Evolutionary conservation across 805 yeast species (phyloP).

Genomic region (Yarrowia keelungensis): DNA sequence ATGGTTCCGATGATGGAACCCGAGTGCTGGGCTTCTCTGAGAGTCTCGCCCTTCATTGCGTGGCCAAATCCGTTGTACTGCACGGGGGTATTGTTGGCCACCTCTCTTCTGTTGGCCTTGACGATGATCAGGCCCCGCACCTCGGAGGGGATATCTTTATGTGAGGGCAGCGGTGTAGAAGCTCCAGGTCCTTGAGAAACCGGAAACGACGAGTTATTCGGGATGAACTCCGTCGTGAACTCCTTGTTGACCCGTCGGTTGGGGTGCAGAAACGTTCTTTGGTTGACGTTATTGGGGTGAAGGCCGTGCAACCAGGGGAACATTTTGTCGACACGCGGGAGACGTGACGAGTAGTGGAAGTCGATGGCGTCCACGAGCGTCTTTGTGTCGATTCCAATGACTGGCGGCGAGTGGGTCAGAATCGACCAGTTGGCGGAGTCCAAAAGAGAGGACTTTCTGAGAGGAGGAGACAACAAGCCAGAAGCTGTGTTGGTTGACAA

Average conservation of each 20-base stretch:
- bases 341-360: conserved; percentile 47
- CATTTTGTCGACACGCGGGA: conserved; percentile 71
- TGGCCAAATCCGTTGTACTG: conserved; percentile 38
- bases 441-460: conserved; percentile 5
- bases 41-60: conserved; percentile 24
- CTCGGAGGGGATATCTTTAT: conserved; percentile 40
- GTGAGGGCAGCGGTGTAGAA: conserved; percentile 42
- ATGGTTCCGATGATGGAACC: conserved; percentile 46
- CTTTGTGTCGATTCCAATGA: conserved; percentile 17
- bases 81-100: conserved; percentile 5
- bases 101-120: conserved; percentile 41
- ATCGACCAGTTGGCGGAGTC: conserved; percentile 37
- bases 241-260: conserved; percentile 44
- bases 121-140: conserved; percentile 46
- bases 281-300: conserved; percentile 62
- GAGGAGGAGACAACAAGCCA: conserved; percentile 4
- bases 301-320: conserved; percentile 94
- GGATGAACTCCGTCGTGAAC: conserved; percentile 46
- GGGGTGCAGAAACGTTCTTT: conserved; percentile 55
- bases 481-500: background rate
- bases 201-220: conserved; percentile 42
- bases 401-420: conserved; percentile 23
- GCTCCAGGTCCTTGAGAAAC: conserved; percentile 44
- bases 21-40: conserved; percentile 10
- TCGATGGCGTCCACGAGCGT: conserved; percentile 41